Percentiles rank a stretch among this genome's conserved stretches.
These are phyloP conservation scores for Globisporangium okanoganense DNA, from an alignment of 352 stramenopile species.

Conservation along the genomic window DNA sequence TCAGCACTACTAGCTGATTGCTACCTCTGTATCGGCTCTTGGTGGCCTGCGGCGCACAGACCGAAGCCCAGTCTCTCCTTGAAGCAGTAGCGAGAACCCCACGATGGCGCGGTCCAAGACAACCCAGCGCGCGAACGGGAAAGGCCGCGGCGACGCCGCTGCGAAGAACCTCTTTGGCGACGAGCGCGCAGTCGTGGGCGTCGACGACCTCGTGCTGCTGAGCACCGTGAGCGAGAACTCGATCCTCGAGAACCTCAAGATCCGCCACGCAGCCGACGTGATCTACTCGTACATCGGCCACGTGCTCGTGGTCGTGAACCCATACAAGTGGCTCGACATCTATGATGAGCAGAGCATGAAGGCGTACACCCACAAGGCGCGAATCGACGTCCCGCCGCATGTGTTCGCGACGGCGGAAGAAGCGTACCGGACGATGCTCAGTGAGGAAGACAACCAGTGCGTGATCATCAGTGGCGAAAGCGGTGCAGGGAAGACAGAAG, in stretches of 20 bases:
- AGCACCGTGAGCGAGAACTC: conserved; percentile 61
- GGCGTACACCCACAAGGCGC: conserved; percentile 78
- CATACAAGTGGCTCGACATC: conserved; percentile 90
- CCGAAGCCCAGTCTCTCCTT: neutral
- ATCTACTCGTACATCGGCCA: conserved; percentile 90
- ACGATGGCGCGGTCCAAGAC: conserved; percentile 13
- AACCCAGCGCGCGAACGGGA: conserved; percentile 6
- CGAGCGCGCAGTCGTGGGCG: conserved; percentile 68
- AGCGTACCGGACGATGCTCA: conserved; percentile 86
- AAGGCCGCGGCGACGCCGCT: neutral
- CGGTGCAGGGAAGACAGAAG: conserved; percentile 84
- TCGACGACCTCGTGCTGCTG: conserved; percentile 83
- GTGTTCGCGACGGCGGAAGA: conserved; percentile 86
- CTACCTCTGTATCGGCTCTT: neutral
- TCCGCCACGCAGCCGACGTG: conserved; percentile 78
- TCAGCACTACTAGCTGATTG: neutral
- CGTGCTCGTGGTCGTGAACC: conserved; percentile 85
- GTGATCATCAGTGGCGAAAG: conserved; percentile 88
- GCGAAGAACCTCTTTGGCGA: conserved; percentile 34
- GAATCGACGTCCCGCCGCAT: conserved; percentile 84
- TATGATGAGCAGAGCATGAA: conserved; percentile 81
- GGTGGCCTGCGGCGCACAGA: neutral
- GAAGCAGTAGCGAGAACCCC: neutral
- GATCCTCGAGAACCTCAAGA: conserved; percentile 89
- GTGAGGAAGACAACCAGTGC: conserved; percentile 88